Conservation (phyloP, 1,284 basidiomycete species). For the Earliella scabrosa region DNA sequence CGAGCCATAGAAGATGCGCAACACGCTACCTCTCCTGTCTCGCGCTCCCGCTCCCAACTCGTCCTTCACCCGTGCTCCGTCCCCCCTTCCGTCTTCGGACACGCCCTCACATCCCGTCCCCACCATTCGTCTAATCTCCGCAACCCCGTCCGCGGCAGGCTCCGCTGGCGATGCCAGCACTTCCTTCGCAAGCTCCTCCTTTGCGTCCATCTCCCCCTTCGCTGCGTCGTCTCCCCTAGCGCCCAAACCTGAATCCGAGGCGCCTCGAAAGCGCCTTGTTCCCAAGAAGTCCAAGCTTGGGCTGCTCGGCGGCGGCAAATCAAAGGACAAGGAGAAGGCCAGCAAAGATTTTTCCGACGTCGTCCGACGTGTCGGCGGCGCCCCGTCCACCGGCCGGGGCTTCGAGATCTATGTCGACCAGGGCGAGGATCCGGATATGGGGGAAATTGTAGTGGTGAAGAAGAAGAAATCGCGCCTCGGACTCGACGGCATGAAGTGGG, state of each 20-base stretch:
- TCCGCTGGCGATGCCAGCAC: slow-evolving; percentile 39
- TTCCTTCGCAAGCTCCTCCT: slow-evolving; percentile 33
- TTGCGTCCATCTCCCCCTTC: slow-evolving; percentile 35
- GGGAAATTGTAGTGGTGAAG: slow-evolving; percentile 75
- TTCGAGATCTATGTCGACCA: slow-evolving; percentile 81
- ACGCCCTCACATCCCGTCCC: slow-evolving; percentile 46
- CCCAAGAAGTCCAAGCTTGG: slow-evolving; percentile 75
- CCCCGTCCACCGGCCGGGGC: slow-evolving; percentile 47
- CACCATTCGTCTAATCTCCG: slow-evolving; percentile 69
- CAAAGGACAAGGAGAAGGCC: slow-evolving; percentile 37
- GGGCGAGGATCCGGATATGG: slow-evolving; percentile 63
- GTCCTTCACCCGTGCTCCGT: slow-evolving; percentile 33
- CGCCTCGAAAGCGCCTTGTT: slow-evolving; percentile 59
- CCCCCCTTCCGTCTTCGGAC: slow-evolving; percentile 34
- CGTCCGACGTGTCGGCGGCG: slow-evolving; percentile 55
- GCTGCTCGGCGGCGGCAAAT: slow-evolving; percentile 46
- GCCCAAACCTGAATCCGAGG: slow-evolving; percentile 36
- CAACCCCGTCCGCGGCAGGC: slow-evolving; percentile 61
- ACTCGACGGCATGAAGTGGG: slow-evolving; percentile 69
- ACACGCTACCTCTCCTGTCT: slow-evolving; percentile 39
- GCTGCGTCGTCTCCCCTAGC: slow-evolving; percentile 36
- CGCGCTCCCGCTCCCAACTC: slow-evolving; percentile 34
- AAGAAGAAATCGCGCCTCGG: slow-evolving; percentile 74
- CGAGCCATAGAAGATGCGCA: slow-evolving; percentile 38
- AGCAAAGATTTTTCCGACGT: slow-evolving; percentile 64